Evolutionary conservation across 2,329 filamentous ascomycete genomes (phyloP), one percentile per base, ranked within the genome.

Genomic region (Xylaria sp.): DNA sequence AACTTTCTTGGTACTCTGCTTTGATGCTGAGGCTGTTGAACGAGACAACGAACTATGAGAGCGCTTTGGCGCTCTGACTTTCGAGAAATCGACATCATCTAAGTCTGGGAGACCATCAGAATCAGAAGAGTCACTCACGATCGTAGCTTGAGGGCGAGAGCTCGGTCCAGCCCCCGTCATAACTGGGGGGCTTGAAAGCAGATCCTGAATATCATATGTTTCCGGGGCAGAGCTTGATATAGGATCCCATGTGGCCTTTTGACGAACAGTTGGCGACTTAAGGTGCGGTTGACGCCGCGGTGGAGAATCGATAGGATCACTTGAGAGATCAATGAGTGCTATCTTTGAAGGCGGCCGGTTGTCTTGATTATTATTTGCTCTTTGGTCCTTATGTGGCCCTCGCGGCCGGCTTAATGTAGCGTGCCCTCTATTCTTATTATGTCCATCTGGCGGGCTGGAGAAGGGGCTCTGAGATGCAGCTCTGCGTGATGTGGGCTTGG

Each of bases 221-320:
- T 86, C 81, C 0, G 85, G 85, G 4, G 84, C 84, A 0, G 84
- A 87, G 73, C 85, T 87, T 0, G 85, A 87, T 59, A 87, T 87
- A 0, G 83, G 84, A 72, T 86, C 84, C 84, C 83, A 86, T 0
- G 77, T 76, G 3, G 74, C 74, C 4, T 76, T 72, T 23, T 73
- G 65, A 40, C 38, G 62, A 56, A 59, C 3, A 54, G 71, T 79
- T 5, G 74, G 66, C 6, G 71, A 53, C 17, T 68, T 75, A 1
- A 65, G 48, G 31, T 63, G 67, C 15, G 59, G 11, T 40, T 72
- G 70, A n/a, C 59, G 28, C 15, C 23, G 65, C 13, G 66, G 66
- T 1, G 65, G 42, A 31, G 54, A 65, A 63, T 72, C 71, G 13
- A 68, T 59, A 28, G 74, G 68, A 51, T 78, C 76, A 56, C 77